Evolutionary conservation across 495 filamentous ascomycete genomes (phyloP).

Genomic region (Neurospora sublineolata): DNA sequence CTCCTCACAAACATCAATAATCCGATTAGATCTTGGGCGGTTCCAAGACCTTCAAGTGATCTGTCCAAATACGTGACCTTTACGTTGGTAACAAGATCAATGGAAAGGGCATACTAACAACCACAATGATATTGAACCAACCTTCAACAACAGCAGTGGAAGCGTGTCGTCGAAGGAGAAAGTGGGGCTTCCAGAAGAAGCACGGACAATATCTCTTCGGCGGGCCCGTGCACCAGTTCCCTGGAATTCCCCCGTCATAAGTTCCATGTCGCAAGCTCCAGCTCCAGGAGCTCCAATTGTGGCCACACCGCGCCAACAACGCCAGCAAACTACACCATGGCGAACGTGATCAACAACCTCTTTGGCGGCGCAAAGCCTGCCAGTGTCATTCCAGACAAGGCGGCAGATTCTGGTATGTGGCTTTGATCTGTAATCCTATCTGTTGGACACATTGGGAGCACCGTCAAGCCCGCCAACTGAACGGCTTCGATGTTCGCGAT

Average conservation of each 20-base stretch:
- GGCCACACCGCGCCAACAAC: slow-evolving; percentile 6
- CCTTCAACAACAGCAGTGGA: neutral
- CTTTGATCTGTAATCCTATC: neutral
- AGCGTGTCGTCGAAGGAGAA: neutral
- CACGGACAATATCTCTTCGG: neutral
- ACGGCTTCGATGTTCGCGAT: neutral
- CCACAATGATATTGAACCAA: neutral
- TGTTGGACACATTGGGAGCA: neutral
- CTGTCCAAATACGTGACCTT: neutral
- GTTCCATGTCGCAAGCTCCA: neutral
- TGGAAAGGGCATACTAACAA: neutral
- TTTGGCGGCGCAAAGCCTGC: slow-evolving; percentile 51
- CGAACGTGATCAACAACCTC: slow-evolving; percentile 54
- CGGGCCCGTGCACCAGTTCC: neutral
- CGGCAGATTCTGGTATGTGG: slow-evolving; percentile 50
- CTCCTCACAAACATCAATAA: neutral
- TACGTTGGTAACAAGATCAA: neutral
- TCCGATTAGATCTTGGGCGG: neutral
- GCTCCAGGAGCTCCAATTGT: neutral
- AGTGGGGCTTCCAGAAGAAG: neutral
- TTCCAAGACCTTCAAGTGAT: neutral
- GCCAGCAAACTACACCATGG: slow-evolving; percentile 38
- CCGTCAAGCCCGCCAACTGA: neutral
- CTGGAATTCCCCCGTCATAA: neutral
- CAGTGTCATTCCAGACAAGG: slow-evolving; percentile 27